Evolutionary conservation across 2,329 filamentous ascomycete genomes (phyloP), one percentile per base, ranked within the genome.

Genomic region (Sporothrix pallida): DNA sequence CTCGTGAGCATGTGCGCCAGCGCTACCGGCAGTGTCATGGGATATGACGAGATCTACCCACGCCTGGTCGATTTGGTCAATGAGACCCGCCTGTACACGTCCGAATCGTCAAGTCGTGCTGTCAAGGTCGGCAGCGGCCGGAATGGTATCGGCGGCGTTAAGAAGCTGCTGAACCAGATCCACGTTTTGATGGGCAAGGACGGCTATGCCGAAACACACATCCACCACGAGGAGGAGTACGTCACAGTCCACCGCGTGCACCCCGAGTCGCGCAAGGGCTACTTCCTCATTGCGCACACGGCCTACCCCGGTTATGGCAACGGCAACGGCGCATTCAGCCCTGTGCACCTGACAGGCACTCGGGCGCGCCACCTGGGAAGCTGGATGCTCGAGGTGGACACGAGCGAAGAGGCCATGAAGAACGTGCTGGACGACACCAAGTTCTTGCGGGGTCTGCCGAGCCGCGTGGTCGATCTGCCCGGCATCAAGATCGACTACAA

Each of bases 211-310:
- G 96, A 99, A 82, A 97, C 94, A 8, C 95, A 98, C 79, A 94
- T 99, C 71, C 95, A 99, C 80, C 96, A 99, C 80, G 95, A 98
- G 76, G 92, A 93, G 73, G 93, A 99, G 81, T 98, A 97, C 80
- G 92, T 99, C 79, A 99, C 96, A 0, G 94, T 99, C 7, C 96
- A 99, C 81, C 88, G 97, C 75, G 94, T 98, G 2, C 95, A 99
- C 79, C 96, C 95, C 0, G 91, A 93, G 80, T 97, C 93, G 1
- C 89, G 96, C 74, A 97, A 96, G 81, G 96, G 96, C 0, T 95
- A 97, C 82, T 98, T 98, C 82, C 85, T 98, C 65, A 95, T 99
- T 78, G 95, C 97, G 0, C 96, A 98, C 79, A 98, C 96, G 3
- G 96, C 97, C 0, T 99, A 95, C 83, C 94, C 95, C 0, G 95